A percentile compares a stretch with the other conserved stretches of the same genome.
Evolutionary conservation across 441 rosid species (phyloP).

Genomic region (Kokia cookei): DNA sequence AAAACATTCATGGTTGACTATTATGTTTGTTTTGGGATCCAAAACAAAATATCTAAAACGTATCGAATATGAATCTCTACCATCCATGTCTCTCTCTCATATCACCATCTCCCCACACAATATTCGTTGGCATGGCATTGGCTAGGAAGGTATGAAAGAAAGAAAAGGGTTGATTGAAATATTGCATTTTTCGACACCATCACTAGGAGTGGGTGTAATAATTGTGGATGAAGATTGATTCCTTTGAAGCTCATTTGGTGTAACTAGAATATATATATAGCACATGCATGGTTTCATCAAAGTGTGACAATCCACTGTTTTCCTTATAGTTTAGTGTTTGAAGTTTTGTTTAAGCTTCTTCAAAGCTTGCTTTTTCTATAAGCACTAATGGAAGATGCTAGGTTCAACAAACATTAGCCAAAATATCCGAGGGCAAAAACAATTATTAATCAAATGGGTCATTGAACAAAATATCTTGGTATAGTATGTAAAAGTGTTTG

Average conservation of each 20-base stretch:
- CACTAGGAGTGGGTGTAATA: slow-evolving; percentile 33
- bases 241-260: slow-evolving; percentile 29
- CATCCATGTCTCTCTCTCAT: too few relatives aligned
- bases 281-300: slow-evolving; percentile 58
- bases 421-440: background rate
- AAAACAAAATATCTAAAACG: too few relatives aligned
- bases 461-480: too few relatives aligned
- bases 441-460: too few relatives aligned
- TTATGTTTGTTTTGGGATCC: too few relatives aligned
- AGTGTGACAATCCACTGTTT: slow-evolving; percentile 18
- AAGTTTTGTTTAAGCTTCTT: background rate
- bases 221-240: slow-evolving; percentile 28
- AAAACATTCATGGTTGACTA: too few relatives aligned
- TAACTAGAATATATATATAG: slow-evolving; percentile 28
- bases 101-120: too few relatives aligned
- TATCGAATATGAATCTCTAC: too few relatives aligned
- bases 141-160: slow-evolving; percentile 17
- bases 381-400: background rate
- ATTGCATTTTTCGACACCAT: slow-evolving; percentile 20
- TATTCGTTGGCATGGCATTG: slow-evolving; percentile 6
- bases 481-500: too few relatives aligned
- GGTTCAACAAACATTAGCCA: background rate
- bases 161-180: slow-evolving; percentile 9
- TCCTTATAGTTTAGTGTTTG: background rate
- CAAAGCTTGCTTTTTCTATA: background rate